Percentiles rank a stretch among this genome's conserved stretches.
These are phyloP conservation scores for Mucor piriformis DNA, from an alignment of 371 early-diverging fungal genomes.

Conservation along the genomic window DNA sequence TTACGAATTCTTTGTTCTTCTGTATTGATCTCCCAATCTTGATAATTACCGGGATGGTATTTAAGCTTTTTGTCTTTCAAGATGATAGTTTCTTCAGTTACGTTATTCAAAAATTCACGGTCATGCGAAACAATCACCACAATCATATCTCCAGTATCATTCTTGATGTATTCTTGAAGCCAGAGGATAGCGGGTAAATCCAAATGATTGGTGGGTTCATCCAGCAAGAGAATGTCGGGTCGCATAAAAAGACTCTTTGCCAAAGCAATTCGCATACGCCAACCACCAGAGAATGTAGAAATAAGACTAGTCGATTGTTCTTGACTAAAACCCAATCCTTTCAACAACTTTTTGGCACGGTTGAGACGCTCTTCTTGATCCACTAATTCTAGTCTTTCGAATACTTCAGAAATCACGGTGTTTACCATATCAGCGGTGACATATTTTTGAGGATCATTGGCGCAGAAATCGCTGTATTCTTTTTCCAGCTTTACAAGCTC, in stretches of 20 bases:
- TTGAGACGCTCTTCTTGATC: constrained; percentile 57
- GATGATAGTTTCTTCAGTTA: constrained; percentile 73
- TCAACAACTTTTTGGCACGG: constrained; percentile 63
- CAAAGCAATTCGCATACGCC: constrained; percentile 86
- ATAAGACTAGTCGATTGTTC: constrained; percentile 44
- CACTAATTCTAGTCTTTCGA: constrained; percentile 43
- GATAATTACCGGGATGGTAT: constrained; percentile 78
- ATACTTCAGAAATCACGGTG: constrained; percentile 59
- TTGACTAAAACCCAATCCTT: constrained; percentile 65
- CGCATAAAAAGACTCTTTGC: constrained; percentile 79
- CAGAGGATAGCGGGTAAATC: constrained; percentile 82
- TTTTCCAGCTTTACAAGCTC: constrained; percentile 57
- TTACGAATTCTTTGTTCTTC: constrained; percentile 66
- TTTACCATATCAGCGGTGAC: constrained; percentile 61
- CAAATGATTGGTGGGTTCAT: constrained; percentile 89
- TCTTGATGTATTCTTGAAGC: constrained; percentile 72
- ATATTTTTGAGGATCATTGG: constrained; percentile 39
- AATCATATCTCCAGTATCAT: constrained; percentile 56
- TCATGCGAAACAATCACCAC: constrained; percentile 84
- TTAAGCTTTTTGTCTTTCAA: constrained; percentile 63
- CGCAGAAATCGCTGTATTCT: constrained; percentile 43
- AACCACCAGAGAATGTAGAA: constrained; percentile 81
- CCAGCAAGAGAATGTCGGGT: constrained; percentile 84
- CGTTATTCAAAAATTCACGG: constrained; percentile 72
- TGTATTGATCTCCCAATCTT: constrained; percentile 65